Percentiles rank a stretch among this genome's conserved stretches.
phyloP scores from a whole-genome alignment of 352 stramenopile species.

The Peronospora belbahrii region DNA sequence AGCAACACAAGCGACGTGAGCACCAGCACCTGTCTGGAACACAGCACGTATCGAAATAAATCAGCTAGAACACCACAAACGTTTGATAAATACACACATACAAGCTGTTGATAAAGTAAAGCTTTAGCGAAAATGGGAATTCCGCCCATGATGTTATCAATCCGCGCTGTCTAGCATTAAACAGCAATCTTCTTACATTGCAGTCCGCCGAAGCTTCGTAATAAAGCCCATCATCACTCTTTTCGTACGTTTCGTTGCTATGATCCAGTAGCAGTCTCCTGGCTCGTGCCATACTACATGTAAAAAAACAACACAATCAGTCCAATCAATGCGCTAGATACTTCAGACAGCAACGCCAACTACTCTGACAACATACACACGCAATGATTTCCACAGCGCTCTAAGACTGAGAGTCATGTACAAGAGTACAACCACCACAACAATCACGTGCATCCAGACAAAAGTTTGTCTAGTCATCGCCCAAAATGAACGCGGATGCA shows the following conservation, averaged over 20 bases:
- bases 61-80: conserved; percentile 3
- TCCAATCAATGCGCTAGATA: not conserved
- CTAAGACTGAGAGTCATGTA: conserved; percentile 62
- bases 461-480: conserved; percentile 48
- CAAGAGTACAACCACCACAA: conserved; percentile 33
- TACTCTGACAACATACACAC: conserved; percentile 26
- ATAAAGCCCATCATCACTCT: not conserved
- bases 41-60: not conserved
- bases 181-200: conserved; percentile 6
- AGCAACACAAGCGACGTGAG: conserved; percentile 42
- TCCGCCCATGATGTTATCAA: conserved; percentile 19
- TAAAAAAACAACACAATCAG: conserved; percentile 6
- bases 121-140: conserved; percentile 42
- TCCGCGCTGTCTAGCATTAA: not conserved
- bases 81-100: conserved; percentile 22
- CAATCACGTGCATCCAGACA: conserved; percentile 68
- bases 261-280: conserved; percentile 9
- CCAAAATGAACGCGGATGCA: conserved; percentile 38
- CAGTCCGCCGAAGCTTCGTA: conserved; percentile 9
- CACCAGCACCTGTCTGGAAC: conserved; percentile 50
- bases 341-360: not conserved
- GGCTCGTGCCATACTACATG: conserved; percentile 13
- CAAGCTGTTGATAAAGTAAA: conserved; percentile 66
- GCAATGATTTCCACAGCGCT: conserved; percentile 44
- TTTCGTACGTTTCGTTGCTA: not conserved